These are phyloP conservation scores for Penicillium nordicum DNA, from an alignment of 2,329 filamentous ascomycete species.

Conservation along the genomic window DNA sequence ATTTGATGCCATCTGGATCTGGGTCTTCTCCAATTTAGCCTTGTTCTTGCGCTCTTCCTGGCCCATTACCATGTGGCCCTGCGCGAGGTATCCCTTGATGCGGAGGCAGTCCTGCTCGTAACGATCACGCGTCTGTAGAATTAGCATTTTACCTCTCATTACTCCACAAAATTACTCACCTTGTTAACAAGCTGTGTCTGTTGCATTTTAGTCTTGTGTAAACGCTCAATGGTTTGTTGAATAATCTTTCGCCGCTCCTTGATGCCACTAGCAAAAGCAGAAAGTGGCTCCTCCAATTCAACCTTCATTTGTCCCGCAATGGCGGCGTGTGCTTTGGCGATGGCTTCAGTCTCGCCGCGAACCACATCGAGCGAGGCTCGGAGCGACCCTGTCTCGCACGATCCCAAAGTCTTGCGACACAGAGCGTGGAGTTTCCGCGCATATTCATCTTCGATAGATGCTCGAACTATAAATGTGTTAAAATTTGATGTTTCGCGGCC, in stretches of 20 bases:
- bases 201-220: slow-evolving; percentile 87
- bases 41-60: slow-evolving; percentile 99
- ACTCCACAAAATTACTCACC: slow-evolving; percentile 46
- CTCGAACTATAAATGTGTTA: slow-evolving; percentile 56
- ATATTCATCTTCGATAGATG: slow-evolving; percentile 95
- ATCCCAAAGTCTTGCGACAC: slow-evolving; percentile 83
- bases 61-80: slow-evolving; percentile 99
- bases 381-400: slow-evolving; percentile 79
- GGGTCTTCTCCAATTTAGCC: slow-evolving; percentile 96
- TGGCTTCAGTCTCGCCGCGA: slow-evolving; percentile 82
- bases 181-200: slow-evolving; percentile 92
- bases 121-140: slow-evolving; percentile 70
- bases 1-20: slow-evolving; percentile 86
- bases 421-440: slow-evolving; percentile 81
- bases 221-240: slow-evolving; percentile 87
- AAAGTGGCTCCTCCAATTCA: slow-evolving; percentile 88
- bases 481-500: not conserved
- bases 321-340: slow-evolving; percentile 87
- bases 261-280: slow-evolving; percentile 88
- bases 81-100: slow-evolving; percentile 96
- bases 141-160: not conserved
- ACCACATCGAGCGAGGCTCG: slow-evolving; percentile 82
- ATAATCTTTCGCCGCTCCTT: slow-evolving; percentile 97
- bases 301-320: slow-evolving; percentile 94
- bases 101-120: slow-evolving; percentile 98